Evolutionary conservation across 345 rosid genomes (phyloP).

Genomic region (Eutrema japonicum): DNA sequence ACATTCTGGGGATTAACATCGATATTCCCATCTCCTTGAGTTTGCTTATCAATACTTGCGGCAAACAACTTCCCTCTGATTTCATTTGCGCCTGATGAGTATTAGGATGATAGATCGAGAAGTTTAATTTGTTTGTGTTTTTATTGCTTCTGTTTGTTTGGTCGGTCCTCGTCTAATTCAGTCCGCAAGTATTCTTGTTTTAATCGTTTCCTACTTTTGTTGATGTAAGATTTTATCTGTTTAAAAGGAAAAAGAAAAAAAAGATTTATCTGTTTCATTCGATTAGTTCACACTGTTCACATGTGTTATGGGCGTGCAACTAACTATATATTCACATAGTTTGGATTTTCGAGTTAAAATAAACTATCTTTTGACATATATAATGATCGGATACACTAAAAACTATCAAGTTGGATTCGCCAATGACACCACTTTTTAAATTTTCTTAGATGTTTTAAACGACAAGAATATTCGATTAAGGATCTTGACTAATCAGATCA

Average conservation of each 20-base stretch:
- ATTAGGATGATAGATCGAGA: not conserved
- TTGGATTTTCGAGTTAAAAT: not conserved
- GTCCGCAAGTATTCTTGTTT: slow-evolving; percentile 10
- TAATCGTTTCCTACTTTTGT: slow-evolving; percentile 10
- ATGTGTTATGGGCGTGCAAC: not conserved
- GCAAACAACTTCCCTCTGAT: slow-evolving; percentile 72
- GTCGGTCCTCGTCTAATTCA: not conserved
- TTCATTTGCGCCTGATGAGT: slow-evolving; percentile 58
- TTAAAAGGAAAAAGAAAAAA: too few species aligned
- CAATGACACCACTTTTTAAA: not conserved
- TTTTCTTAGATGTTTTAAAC: not conserved
- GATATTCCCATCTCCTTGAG: slow-evolving; percentile 66
- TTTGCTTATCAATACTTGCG: slow-evolving; percentile 72
- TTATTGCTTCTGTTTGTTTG: slow-evolving; percentile 16
- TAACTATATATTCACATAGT: not conserved
- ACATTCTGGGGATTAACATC: slow-evolving; percentile 64
- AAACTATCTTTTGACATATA: not conserved
- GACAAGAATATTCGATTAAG: not conserved
- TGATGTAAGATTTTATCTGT: not conserved
- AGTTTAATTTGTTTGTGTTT: not conserved
- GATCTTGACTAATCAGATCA: not conserved
- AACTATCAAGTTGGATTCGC: not conserved
- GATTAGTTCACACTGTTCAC: not conserved
- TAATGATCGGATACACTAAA: not conserved
- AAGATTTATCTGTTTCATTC: not conserved